phyloP scores from a whole-genome alignment of 192 early-diverging fungal genomes.

The Geosiphon pyriformis region DNA sequence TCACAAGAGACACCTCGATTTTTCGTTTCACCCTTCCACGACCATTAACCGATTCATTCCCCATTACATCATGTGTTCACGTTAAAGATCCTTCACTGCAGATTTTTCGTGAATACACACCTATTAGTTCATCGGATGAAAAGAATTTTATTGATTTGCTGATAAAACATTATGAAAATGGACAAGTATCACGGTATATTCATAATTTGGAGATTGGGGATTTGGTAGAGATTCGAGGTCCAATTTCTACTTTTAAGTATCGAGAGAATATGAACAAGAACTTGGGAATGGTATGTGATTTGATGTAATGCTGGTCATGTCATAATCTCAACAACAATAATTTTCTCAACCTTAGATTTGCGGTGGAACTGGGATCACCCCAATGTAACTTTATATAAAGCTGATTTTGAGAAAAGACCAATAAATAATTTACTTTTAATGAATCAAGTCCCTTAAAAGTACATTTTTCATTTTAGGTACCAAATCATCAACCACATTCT shows the following conservation, averaged over 20 bases:
- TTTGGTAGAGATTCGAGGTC: conserved; percentile 60
- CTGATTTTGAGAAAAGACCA: background rate
- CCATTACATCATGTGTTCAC: conserved; percentile 54
- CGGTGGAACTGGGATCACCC: conserved; percentile 77
- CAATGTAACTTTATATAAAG: conserved; percentile 55
- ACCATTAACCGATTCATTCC: conserved; percentile 35
- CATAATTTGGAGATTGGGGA: conserved; percentile 49
- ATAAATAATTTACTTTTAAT: conserved; percentile 2
- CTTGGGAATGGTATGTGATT: conserved; percentile 47
- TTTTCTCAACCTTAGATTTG: conserved; percentile 45
- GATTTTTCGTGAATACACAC: conserved; percentile 65
- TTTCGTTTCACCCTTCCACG: conserved; percentile 53
- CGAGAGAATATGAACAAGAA: conserved; percentile 33
- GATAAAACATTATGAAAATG: conserved; percentile 59
- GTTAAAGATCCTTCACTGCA: conserved; percentile 69
- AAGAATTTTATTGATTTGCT: conserved; percentile 56
- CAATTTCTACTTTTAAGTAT: conserved; percentile 51
- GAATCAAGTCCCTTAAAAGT: background rate
- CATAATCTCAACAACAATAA: background rate
- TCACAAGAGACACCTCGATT: conserved; percentile 47
- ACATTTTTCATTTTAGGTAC: conserved; percentile 22
- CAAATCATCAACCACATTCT: conserved; percentile 63
- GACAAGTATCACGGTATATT: conserved; percentile 61
- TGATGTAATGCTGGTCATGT: conserved; percentile 3
- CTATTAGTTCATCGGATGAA: conserved; percentile 44